Evolutionary conservation across 768 basidiomycete genomes (phyloP), one percentile per base, ranked within the genome.

Genomic region (Hortiboletus flavorubellus): DNA sequence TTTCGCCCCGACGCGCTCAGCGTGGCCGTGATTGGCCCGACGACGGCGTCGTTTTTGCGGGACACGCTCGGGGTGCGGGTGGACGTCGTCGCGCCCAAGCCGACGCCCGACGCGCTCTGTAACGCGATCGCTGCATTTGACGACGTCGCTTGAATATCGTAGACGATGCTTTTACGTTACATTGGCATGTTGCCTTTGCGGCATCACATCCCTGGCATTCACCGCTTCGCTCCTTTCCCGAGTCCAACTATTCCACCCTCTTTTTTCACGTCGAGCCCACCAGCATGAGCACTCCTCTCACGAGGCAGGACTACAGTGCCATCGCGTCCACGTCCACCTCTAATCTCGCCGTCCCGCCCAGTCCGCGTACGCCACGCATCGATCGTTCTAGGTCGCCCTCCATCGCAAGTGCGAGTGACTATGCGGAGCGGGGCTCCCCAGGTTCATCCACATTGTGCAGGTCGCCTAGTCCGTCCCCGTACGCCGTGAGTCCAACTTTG

Each of bases 1-100:
- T 84, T 87, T 60, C 43, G 63, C 5, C 16, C 53, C 50, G 59
- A 44, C 39, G 40, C 26, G 51, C 65, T 74, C 49, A 74, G 63
- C 29, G 62, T 86, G 7, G 86, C 85, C 8, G 79, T 82, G 1
- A 91, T 91, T 51, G 89, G 89, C 1, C 81, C 83, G 0, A 89
- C 86, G 21, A 90, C 87, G 1, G 67, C 77, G 4, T 61, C 73
- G 2, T 85, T 76, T 62, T 67, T 91, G 23, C 70, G 58, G 1
- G 75, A 82, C 18, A 69, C 72, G 31, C 64, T 84, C 8, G 55
- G 65, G 11, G 54, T 87, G 29, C 61, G 49, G 3, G 87, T 90
- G 2, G 78, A 83, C 51, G 85, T 76, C 5, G 75, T 81, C 12
- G 69, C 89, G 1, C 54, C 70, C 14, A 83, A 78, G 50, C 87